Conservation (phyloP, 768 basidiomycete species). For the Hygrophorus pudorinus region DNA sequence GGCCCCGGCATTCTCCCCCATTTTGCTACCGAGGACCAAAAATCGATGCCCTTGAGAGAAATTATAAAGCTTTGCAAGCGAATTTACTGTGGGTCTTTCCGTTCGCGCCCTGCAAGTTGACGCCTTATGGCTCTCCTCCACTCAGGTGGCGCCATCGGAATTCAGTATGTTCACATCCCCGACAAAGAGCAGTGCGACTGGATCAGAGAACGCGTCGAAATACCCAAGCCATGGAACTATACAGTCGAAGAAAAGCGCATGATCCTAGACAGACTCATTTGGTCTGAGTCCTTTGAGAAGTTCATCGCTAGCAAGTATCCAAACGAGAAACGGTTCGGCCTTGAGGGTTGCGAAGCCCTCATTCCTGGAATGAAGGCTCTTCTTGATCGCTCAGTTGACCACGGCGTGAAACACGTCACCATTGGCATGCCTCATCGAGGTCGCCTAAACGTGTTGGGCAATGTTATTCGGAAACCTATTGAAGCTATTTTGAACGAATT, state of each 20-base stretch:
- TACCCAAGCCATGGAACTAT: constrained; percentile 96
- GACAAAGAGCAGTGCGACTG: constrained; percentile 99
- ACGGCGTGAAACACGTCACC: constrained; percentile 91
- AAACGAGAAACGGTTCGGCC: constrained; percentile 98
- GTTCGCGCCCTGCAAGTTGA: not conserved
- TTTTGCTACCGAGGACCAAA: constrained; percentile 79
- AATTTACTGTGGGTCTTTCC: constrained; percentile 74
- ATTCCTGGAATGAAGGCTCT: constrained; percentile 99
- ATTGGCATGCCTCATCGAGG: constrained; percentile 99
- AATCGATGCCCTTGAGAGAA: constrained; percentile 82
- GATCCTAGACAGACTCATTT: constrained; percentile 98
- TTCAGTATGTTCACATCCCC: constrained; percentile 92
- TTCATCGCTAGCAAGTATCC: constrained; percentile 98
- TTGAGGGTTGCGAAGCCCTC: constrained; percentile 95
- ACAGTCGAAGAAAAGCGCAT: constrained; percentile 97
- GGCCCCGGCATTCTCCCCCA: constrained; percentile 95
- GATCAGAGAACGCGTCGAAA: constrained; percentile 94
- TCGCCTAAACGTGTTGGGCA: constrained; percentile 93
- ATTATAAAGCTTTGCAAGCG: constrained; percentile 85
- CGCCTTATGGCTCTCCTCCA: constrained; percentile 6
- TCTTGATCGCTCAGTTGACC: constrained; percentile 95
- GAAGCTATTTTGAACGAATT: constrained; percentile 99
- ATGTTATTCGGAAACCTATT: constrained; percentile 97
- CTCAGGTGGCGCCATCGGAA: constrained; percentile 76
- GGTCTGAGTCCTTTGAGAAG: constrained; percentile 99